Base-by-base conservation (phyloP, 352 stramenopile genomes). In the Phytopythium chamaehyphon region DNA sequence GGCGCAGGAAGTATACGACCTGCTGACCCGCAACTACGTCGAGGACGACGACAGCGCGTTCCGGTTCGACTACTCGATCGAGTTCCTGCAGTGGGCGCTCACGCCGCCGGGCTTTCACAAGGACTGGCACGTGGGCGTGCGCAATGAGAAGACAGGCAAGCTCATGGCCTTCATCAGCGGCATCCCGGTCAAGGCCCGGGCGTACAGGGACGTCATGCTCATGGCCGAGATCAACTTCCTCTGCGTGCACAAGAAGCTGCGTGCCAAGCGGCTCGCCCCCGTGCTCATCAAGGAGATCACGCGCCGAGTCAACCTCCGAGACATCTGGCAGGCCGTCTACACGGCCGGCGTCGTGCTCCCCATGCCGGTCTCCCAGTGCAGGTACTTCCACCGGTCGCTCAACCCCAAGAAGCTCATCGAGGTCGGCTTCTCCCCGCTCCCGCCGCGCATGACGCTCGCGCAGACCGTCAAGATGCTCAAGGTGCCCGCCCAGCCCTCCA, bases 271-370 rank as follows among this genome's bases (percentile, higher is more conserved):
- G 6, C 65, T 99, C 11, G 97, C 97, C 11, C 97, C 97, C 0
- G 96, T 99, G 37, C 74, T 99, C 0, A 99, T 99, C 72, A 99
- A 99, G 78, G 97, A 99, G 64, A 92, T 99, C 37, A 99, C 97
- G n/a, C 76, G 97, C 18, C 73, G 96, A 23, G 96, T 99, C 11
- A 99, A 99, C 70, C 60, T 97, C n/a, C 83, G 59, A 24, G 50
- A 96, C 56, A 69, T 96, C 19, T 96, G 83, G 83, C 95, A 99
- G 70, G 97, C 97, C 6, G 95, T 99, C 3, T 99, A 99, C 73
- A 99, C 97, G 22, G 97, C 96, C 0, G 97, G 97, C 6, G 95
- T 98, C 8, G 79, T 98, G 38, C 71, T 99, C 38, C 97, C 97
- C 0, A 98, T 94, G 62, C 96, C 97, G 6, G 81, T 99, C 10